phyloP scores from a whole-genome alignment of 352 stramenopile species.

The Plasmopara halstedii region DNA sequence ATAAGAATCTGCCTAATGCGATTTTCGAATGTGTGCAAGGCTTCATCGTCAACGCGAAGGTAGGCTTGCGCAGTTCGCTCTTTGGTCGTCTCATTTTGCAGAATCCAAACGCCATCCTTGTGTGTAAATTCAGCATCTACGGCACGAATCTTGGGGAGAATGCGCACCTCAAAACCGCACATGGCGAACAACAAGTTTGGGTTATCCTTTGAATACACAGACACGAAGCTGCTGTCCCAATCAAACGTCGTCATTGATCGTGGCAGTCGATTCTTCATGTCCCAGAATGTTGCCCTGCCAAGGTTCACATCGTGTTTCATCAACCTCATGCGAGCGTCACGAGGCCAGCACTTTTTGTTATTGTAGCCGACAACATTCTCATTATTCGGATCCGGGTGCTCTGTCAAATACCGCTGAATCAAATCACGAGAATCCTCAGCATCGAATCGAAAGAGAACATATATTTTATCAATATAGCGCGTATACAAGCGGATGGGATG shows the following conservation, averaged over 20 bases:
- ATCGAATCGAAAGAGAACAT: constrained; percentile 99
- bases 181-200: constrained; percentile 99
- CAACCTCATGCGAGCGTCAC: constrained; percentile 98
- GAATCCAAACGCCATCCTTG: constrained; percentile 99
- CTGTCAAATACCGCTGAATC: constrained; percentile 99
- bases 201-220: constrained; percentile 99
- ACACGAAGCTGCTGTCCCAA: constrained; percentile 99
- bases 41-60: constrained; percentile 93
- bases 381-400: constrained; percentile 99
- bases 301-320: constrained; percentile 99
- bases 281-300: constrained; percentile 98
- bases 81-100: constrained; percentile 99
- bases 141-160: constrained; percentile 90
- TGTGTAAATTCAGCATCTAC: constrained; percentile 90
- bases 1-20: constrained; percentile 99
- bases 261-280: constrained; percentile 99
- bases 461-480: constrained; percentile 99
- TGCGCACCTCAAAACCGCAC: constrained; percentile 97
- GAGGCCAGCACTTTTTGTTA: constrained; percentile 99
- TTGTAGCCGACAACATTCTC: constrained; percentile 99
- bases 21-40: constrained; percentile 97
- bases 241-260: constrained; percentile 98
- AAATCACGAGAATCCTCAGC: constrained; percentile 97
- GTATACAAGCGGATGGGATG: constrained; percentile 99
- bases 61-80: constrained; percentile 99